phyloP scores from a whole-genome alignment of 805 yeast genomes.

The Lachancea lanzarotensis region DNA sequence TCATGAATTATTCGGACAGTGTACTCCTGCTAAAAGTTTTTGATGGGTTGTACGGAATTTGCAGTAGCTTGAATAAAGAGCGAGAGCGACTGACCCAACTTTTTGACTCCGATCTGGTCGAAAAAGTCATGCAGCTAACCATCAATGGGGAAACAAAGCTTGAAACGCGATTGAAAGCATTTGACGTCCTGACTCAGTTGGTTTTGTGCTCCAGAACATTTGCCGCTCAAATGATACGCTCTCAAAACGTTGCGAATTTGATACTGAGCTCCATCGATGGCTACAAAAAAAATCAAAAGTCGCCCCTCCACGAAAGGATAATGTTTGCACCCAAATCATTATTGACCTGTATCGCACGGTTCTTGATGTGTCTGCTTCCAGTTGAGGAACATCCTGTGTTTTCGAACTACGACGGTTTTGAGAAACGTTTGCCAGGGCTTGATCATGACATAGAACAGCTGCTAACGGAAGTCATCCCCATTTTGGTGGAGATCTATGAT shows the following conservation, averaged over 20 bases:
- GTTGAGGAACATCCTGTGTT: constrained; percentile 24
- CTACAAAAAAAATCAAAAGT: constrained; percentile 36
- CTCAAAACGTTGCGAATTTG: constrained; percentile 42
- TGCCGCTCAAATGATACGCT: constrained; percentile 41
- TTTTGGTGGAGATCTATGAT: constrained; percentile 58
- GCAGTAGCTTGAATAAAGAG: constrained; percentile 20
- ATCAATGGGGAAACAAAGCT: constrained; percentile 27
- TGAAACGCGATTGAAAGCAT: constrained; percentile 29
- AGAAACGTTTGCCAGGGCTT: constrained; percentile 21
- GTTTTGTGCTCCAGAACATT: constrained; percentile 39
- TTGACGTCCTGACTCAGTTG: constrained; percentile 39
- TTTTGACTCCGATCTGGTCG: constrained; percentile 29
- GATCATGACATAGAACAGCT: constrained; percentile 31
- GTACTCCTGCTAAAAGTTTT: constrained; percentile 18
- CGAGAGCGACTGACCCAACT: constrained; percentile 16
- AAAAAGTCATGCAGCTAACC: constrained; percentile 28
- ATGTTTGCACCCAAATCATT: constrained; percentile 71
- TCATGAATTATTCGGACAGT: constrained; percentile 48
- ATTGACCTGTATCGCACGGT: constrained; percentile 45
- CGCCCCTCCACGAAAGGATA: constrained; percentile 57
- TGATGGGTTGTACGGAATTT: constrained; percentile 22
- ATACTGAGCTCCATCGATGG: constrained; percentile 46
- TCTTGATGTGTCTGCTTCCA: constrained; percentile 58
- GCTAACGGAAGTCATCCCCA: constrained; percentile 42
- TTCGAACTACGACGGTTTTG: constrained; percentile 24